These are phyloP conservation scores for Talaromyces wortmannii DNA, from an alignment of 495 filamentous ascomycete species.

Conservation along the genomic window DNA sequence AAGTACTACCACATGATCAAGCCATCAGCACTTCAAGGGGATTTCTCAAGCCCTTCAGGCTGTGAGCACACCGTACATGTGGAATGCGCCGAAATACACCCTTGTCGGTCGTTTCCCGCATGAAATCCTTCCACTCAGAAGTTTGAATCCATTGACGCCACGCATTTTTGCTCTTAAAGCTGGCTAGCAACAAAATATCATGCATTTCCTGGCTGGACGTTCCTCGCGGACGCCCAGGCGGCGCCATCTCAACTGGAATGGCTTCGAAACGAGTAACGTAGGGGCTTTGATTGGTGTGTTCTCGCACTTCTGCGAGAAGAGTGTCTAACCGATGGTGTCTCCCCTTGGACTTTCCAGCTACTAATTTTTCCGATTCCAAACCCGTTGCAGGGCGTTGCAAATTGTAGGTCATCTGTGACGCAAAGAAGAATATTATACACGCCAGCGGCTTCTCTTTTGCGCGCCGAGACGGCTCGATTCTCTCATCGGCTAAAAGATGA, in stretches of 20 bases:
- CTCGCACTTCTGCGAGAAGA: constrained; percentile 3
- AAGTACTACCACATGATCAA: not conserved
- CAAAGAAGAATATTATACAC: constrained; percentile 64
- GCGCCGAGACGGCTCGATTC: not conserved
- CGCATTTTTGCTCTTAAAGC: constrained; percentile 3
- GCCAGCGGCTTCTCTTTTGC: not conserved
- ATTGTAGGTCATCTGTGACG: constrained; percentile 80
- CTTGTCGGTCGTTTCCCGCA: not conserved
- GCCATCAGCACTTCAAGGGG: constrained; percentile 4
- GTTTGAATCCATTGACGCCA: constrained; percentile 4
- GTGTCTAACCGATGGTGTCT: not conserved
- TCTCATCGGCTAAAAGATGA: not conserved
- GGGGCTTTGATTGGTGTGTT: constrained; percentile 1
- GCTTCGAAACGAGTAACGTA: constrained; percentile 5
- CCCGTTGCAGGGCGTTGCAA: constrained; percentile 49
- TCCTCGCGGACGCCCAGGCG: constrained; percentile 2
- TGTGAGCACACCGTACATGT: constrained; percentile 6
- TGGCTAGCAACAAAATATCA: constrained; percentile 4
- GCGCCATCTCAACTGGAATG: constrained; percentile 4
- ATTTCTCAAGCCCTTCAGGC: constrained; percentile 4
- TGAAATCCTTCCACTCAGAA: constrained; percentile 3
- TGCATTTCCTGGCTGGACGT: constrained; percentile 5
- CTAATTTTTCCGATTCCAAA: not conserved
- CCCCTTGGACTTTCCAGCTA: not conserved
- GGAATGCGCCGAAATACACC: constrained; percentile 3